Conservation (phyloP, 2,329 filamentous ascomycete species). For the Verticillium klebahnii region DNA sequence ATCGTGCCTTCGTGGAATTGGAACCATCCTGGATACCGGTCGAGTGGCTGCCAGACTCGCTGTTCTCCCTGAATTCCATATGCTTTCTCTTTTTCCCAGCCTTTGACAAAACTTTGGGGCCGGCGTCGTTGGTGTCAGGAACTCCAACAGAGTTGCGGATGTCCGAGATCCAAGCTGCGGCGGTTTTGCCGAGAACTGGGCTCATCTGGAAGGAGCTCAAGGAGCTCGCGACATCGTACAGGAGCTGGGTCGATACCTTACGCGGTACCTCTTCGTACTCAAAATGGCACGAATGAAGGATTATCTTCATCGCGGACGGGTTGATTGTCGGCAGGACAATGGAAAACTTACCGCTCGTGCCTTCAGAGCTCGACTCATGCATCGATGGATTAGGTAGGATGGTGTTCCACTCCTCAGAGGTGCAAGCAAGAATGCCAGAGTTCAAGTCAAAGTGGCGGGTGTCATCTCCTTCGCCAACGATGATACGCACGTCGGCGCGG, state of each 20-base stretch:
- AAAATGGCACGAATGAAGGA: background rate
- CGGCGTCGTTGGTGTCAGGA: background rate
- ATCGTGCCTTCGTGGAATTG: too few species aligned
- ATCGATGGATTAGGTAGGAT: background rate
- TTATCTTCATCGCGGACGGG: background rate
- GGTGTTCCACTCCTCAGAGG: background rate
- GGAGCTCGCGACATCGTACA: background rate
- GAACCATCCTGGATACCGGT: too few species aligned
- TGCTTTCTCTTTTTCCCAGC: background rate
- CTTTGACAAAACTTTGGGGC: background rate
- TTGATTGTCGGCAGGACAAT: background rate
- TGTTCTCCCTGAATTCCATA: background rate
- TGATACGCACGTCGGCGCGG: background rate
- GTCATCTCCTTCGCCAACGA: background rate
- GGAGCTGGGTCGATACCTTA: background rate
- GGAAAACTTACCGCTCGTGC: background rate
- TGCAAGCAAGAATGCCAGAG: background rate
- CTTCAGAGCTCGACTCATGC: background rate
- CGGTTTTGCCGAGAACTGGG: background rate
- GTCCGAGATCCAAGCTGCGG: background rate
- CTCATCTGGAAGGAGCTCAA: background rate
- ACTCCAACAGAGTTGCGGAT: background rate
- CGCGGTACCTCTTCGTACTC: background rate
- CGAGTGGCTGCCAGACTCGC: too few species aligned
- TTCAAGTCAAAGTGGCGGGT: background rate